Percentiles rank a stretch among this genome's conserved stretches.
Conservation (phyloP, 2,329 filamentous ascomycete species). For the Hortaea werneckii region DNA sequence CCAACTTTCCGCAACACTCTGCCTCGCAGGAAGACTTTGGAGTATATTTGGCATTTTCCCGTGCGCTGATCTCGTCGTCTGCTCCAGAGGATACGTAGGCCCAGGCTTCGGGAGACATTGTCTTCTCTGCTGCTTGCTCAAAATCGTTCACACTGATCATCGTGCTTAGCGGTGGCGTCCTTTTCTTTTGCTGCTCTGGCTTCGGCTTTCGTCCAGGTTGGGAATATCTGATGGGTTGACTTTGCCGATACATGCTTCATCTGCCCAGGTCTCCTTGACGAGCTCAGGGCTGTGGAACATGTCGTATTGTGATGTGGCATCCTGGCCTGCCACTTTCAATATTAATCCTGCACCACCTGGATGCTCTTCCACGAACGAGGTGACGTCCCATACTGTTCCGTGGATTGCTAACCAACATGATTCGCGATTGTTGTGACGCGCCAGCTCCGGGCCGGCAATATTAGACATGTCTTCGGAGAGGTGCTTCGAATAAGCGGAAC, state of each 20-base stretch:
- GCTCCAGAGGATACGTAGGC: slow-evolving; percentile 39
- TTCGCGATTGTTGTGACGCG: slow-evolving; percentile 68
- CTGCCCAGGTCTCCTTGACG: slow-evolving; percentile 31
- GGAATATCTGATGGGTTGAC: neutral
- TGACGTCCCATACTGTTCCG: slow-evolving; percentile 82
- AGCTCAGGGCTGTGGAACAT: slow-evolving; percentile 39
- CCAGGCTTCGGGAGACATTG: slow-evolving; percentile 28
- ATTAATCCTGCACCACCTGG: slow-evolving; percentile 56
- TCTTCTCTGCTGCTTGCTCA: slow-evolving; percentile 27
- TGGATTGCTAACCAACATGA: slow-evolving; percentile 90
- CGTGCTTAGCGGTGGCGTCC: slow-evolving; percentile 34
- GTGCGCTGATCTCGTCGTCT: slow-evolving; percentile 36
- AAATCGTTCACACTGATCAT: slow-evolving; percentile 38
- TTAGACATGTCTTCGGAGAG: neutral
- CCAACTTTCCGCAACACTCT: slow-evolving; percentile 32
- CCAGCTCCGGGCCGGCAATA: slow-evolving; percentile 39
- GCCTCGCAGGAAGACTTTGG: slow-evolving; percentile 34
- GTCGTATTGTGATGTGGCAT: slow-evolving; percentile 44
- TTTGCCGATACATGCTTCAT: slow-evolving; percentile 26
- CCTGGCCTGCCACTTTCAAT: slow-evolving; percentile 40
- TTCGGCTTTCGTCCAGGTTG: slow-evolving; percentile 4
- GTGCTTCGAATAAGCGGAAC: too few relatives aligned
- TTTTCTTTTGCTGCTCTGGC: slow-evolving; percentile 19
- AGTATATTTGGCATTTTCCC: slow-evolving; percentile 31
- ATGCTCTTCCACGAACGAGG: slow-evolving; percentile 78